Percentiles rank a stretch among this genome's conserved stretches.
These are phyloP conservation scores for Gastrodia elata DNA, from an alignment of 106 monocot genomes.

Conservation along the genomic window DNA sequence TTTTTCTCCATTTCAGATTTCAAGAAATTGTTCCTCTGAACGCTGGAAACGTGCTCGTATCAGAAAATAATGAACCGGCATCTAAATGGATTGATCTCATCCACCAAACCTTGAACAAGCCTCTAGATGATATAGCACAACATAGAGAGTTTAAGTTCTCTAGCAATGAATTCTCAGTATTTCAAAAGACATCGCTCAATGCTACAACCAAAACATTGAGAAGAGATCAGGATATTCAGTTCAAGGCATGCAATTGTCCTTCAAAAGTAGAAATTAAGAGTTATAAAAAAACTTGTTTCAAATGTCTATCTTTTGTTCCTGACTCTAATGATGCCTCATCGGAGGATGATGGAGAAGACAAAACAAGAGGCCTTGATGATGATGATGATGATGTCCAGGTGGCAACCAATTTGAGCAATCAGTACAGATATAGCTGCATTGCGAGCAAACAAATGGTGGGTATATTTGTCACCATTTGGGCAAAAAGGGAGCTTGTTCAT, in stretches of 20 bases:
- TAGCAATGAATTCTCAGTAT: slow-evolving; percentile 19
- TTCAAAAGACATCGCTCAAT: slow-evolving; percentile 49
- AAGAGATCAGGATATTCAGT: slow-evolving; percentile 18
- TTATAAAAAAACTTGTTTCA: slow-evolving; percentile 35
- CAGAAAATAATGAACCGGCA: slow-evolving; percentile 54
- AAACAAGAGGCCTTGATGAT: slow-evolving; percentile 13
- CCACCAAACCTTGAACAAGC: slow-evolving; percentile 41
- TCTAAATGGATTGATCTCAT: slow-evolving; percentile 48
- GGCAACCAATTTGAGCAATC: not conserved
- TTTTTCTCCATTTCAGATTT: slow-evolving; percentile 23
- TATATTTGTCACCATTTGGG: slow-evolving; percentile 56
- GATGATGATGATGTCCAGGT: not conserved
- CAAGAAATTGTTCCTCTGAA: slow-evolving; percentile 74
- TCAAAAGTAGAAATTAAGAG: slow-evolving; percentile 25
- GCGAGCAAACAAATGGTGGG: slow-evolving; percentile 70
- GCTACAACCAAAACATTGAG: slow-evolving; percentile 40
- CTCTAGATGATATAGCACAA: not conserved
- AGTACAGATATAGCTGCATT: slow-evolving; percentile 24
- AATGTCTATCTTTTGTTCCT: slow-evolving; percentile 17
- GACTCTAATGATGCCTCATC: slow-evolving; percentile 9
- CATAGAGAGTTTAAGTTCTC: slow-evolving; percentile 9
- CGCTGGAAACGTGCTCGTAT: slow-evolving; percentile 59
- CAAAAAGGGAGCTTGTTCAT: slow-evolving; percentile 33
- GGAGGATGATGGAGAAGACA: slow-evolving; percentile 29
- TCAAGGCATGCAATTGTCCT: slow-evolving; percentile 73